Base-by-base conservation (phyloP, 345 rosid genomes). In the Litchi chinensis region DNA sequence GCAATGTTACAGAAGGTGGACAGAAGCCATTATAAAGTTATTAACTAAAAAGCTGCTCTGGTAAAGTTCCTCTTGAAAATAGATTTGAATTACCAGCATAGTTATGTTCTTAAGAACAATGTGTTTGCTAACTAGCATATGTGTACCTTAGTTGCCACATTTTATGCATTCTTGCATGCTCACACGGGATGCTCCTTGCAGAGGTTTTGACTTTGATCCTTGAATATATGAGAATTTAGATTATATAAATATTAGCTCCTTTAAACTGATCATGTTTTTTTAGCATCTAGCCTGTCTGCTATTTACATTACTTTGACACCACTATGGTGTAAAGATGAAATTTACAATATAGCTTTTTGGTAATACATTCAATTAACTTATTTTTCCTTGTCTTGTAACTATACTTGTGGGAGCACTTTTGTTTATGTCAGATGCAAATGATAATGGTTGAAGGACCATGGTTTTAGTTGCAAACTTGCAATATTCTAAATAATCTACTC, bases 161-260 rank as follows among this genome's bases (percentile, higher is more conserved):
- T 56, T 37, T 37, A 11, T 39, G 19, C 48, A 54, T 72, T 39
- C 22, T 71, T 56, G 50, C 12, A 1, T n/a, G 44, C 16, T n/a
- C 26, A 39, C 10, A 19, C 10, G 48, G 19, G 65, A 62, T 57
- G 60, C 50, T 37, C 21, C 44, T 6, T 72, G 26, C 76, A 39
- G 19, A 52, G n/a, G 57, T 10, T 15, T 52, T 52, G 19, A 52
- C 5, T 52, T 13, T 13, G 15, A 52, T 15, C 57, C 57, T 15
- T 52, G 6, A 52, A 4, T 52, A 3, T 13, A 52, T 52, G 57
- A 16, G n/a, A 52, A 52, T 52, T 50, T 50, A 11, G 39, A 39
- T 73, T 46, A 28, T 73, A 19, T 56, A 39, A 72, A 57, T 4
- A 39, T 32, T 26, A 79, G 41, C 41, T 73, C 59, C 22, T 67